These are phyloP conservation scores for Ettlia oleoabundans DNA, from an alignment of 139 green algal genomes.

Conservation along the genomic window DNA sequence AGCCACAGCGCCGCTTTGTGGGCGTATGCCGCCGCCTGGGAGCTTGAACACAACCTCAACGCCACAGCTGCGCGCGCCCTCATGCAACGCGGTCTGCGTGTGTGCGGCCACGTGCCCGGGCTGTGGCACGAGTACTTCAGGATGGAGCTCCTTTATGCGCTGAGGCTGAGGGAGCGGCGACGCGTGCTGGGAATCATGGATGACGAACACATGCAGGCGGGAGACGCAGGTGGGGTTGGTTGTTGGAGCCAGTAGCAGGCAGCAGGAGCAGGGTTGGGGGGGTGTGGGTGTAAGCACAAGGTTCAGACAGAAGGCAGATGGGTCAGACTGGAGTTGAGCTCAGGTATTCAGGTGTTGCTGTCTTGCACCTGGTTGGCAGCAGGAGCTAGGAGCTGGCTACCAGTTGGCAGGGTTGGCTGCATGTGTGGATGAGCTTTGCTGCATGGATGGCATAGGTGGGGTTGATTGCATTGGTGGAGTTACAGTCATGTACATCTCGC, in stretches of 20 bases:
- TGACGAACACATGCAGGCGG: not conserved
- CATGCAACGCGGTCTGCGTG: constrained; percentile 68
- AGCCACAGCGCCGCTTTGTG: constrained; percentile 81
- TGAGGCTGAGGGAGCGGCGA: constrained; percentile 73
- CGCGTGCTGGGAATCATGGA: constrained; percentile 73
- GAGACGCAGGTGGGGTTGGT: not conserved
- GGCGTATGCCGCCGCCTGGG: constrained; percentile 89
- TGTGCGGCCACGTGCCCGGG: constrained; percentile 55
- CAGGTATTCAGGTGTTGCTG: no score
- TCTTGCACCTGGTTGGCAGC: no score
- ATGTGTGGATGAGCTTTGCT: no score
- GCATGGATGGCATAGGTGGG: no score
- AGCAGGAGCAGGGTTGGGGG: no score
- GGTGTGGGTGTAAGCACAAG: no score
- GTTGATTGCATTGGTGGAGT: no score
- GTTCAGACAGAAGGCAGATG: no score
- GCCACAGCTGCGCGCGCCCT: constrained; percentile 79
- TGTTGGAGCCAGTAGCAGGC: not conserved
- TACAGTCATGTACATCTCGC: no score
- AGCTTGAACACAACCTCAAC: constrained; percentile 88
- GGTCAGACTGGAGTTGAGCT: no score
- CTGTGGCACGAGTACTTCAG: constrained; percentile 93
- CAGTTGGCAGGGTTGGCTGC: not conserved
- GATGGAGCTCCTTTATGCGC: constrained; percentile 86
- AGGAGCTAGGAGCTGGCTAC: not conserved